Base-by-base conservation (phyloP, 176 grass and related monocot species). In the Pontederia crassipes region DNA sequence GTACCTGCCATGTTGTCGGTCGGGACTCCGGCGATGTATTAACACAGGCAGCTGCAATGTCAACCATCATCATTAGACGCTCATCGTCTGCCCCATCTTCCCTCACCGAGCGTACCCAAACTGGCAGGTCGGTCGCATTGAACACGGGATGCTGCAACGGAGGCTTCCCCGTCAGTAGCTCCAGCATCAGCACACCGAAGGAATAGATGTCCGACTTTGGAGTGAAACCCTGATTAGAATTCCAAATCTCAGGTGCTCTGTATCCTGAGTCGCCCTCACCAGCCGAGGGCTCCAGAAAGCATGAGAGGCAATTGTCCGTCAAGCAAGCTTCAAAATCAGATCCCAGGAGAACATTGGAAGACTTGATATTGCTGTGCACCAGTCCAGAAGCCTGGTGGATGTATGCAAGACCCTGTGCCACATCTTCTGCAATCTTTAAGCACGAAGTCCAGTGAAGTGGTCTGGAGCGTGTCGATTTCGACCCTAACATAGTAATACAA, bases 401-500 rank as follows among this genome's bases (percentile, higher is more conserved):
- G 79, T 98, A 89, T 12, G 94, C 80, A 65, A 98, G 94, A 28
- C 94, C 94, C 74, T 83, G 88, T 16, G 77, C 82, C 2, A 93
- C 59, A 64, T 98, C 94, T 85, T 98, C 94, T 35, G 94, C 94
- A 57, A 98, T 92, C 78, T 98, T 98, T 13, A 98, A 76, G 67
- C 94, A 98, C 18, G 94, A 98, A 8, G 94, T 98, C 94, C 94
- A 98, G 27, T 98, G 94, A 66, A 98, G 76, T 13, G 94, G 88
- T 73, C 92, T 98, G 16, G 88, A 73, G 3, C 74, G 78, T 0
- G 88, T 72, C 14, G 94, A 88, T 69, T 80, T 93, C 50, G 94
- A 98, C 46, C 88, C 94, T 98, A 60, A 49, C 45, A 13, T 24
- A 11, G 49, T 48, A 45, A 16, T n/a, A 26, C 0, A 11, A 13